These are phyloP conservation scores for Umbellularia californica DNA, from an alignment of 164 flowering plant genomes.

Conservation along the genomic window DNA sequence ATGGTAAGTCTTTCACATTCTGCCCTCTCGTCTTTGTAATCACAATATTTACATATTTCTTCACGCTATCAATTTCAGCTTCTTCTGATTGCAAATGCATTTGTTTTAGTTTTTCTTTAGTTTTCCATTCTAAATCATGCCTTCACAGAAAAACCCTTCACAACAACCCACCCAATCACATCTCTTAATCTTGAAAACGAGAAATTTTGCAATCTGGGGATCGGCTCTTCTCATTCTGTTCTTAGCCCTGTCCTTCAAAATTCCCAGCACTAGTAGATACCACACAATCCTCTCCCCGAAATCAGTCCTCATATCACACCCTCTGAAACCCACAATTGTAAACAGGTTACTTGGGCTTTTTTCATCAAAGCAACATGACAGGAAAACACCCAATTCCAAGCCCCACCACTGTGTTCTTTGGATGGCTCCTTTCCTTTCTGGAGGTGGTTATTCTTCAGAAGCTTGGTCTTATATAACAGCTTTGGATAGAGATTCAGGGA, in stretches of 20 bases:
- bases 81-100: not conserved
- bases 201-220: constrained; percentile 9
- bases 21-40: not conserved
- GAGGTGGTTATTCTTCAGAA: constrained; percentile 88
- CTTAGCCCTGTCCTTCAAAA: constrained; percentile 13
- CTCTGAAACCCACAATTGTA: constrained; percentile 21
- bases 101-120: not conserved
- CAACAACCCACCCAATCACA: not conserved
- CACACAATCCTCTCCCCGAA: constrained; percentile 8
- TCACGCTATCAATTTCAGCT: not conserved
- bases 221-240: constrained; percentile 16
- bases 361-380: constrained; percentile 13
- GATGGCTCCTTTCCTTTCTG: constrained; percentile 87
- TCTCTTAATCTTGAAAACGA: not conserved
- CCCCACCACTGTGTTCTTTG: constrained; percentile 50
- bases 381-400: constrained; percentile 12
- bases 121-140: not conserved
- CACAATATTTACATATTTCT: too few relatives aligned
- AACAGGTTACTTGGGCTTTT: constrained; percentile 17
- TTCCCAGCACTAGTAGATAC: constrained; percentile 12
- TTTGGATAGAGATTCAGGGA: constrained; percentile 24
- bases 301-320: constrained; percentile 12
- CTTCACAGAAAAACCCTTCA: not conserved
- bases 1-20: not conserved
- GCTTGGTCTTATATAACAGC: constrained; percentile 77